A percentile compares a stretch with the other conserved stretches of the same genome.
These are phyloP conservation scores for Durio zibethinus DNA, from an alignment of 345 rosid species.

Conservation along the genomic window DNA sequence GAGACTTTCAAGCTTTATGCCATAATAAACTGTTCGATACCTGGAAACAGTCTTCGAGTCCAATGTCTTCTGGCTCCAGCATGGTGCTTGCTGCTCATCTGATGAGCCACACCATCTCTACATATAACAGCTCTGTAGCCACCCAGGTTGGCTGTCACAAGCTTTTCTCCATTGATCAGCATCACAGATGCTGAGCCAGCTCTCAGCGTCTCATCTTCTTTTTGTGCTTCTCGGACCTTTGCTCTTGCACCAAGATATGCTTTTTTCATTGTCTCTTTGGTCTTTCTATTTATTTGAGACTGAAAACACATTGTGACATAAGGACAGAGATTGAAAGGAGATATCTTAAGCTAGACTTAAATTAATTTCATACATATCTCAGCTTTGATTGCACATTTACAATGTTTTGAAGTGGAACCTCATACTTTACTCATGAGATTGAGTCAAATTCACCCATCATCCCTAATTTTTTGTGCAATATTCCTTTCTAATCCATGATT, in stretches of 20 bases:
- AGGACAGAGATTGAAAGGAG: neutral
- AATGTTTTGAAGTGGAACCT: no score
- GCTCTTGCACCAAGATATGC: constrained; percentile 56
- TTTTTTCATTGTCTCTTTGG: constrained; percentile 52
- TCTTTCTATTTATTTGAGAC: constrained; percentile 46
- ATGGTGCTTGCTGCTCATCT: constrained; percentile 32
- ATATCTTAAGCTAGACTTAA: no score
- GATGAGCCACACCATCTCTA: constrained; percentile 61
- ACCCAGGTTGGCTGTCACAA: constrained; percentile 59
- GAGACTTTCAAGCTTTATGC: no score
- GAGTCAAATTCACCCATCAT: no score
- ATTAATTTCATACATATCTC: no score
- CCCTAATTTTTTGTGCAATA: no score
- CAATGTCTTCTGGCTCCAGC: constrained; percentile 38
- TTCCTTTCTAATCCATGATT: no score
- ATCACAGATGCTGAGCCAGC: constrained; percentile 51
- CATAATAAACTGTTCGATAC: constrained; percentile 19
- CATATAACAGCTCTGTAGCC: constrained; percentile 56
- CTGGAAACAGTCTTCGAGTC: constrained; percentile 43
- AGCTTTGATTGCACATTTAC: no score
- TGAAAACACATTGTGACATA: constrained; percentile 19
- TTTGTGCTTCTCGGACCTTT: constrained; percentile 32
- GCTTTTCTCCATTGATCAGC: constrained; percentile 69
- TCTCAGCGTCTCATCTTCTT: constrained; percentile 30
- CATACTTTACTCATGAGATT: no score